Conservation (phyloP, 495 filamentous ascomycete species). For the Niebla homalea region DNA sequence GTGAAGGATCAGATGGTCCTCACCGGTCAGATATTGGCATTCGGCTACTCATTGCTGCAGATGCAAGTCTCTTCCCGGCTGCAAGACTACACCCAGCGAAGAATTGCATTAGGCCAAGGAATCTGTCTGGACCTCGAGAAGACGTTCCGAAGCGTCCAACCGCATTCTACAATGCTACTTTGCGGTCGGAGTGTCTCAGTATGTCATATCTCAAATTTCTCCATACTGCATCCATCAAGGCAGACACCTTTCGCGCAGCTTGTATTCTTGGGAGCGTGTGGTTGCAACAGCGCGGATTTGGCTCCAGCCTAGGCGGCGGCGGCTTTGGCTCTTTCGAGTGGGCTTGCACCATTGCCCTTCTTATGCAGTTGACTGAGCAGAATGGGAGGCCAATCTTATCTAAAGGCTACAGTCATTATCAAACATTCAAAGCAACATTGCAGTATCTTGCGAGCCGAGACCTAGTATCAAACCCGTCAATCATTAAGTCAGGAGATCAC, state of each 20-base stretch:
- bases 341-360: conserved; percentile 60
- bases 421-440: conserved; percentile 83
- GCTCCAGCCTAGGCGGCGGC: conserved; percentile 48
- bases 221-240: conserved; percentile 48
- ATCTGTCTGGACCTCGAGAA: conserved; percentile 4
- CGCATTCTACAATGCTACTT: conserved; percentile 77
- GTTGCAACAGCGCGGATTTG: conserved; percentile 78
- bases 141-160: conserved; percentile 35
- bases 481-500: conserved; percentile 24
- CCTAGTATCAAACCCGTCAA: conserved; percentile 46
- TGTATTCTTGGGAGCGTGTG: conserved; percentile 77
- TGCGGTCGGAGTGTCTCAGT: conserved; percentile 64
- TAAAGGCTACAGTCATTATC: conserved; percentile 72
- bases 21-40: conserved; percentile 42
- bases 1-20: conserved; percentile 15
- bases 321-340: conserved; percentile 94
- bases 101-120: conserved; percentile 47
- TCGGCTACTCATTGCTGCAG: conserved; percentile 61
- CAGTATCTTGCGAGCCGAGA: conserved; percentile 69
- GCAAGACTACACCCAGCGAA: conserved; percentile 56
- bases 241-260: conserved; percentile 62
- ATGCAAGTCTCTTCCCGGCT: conserved; percentile 50
- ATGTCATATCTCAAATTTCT: conserved; percentile 60
- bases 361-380: conserved; percentile 61
- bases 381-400: conserved; percentile 59